Evolutionary conservation across 2,329 filamentous ascomycete genomes (phyloP).

Genomic region (Hypoxylon sp.): DNA sequence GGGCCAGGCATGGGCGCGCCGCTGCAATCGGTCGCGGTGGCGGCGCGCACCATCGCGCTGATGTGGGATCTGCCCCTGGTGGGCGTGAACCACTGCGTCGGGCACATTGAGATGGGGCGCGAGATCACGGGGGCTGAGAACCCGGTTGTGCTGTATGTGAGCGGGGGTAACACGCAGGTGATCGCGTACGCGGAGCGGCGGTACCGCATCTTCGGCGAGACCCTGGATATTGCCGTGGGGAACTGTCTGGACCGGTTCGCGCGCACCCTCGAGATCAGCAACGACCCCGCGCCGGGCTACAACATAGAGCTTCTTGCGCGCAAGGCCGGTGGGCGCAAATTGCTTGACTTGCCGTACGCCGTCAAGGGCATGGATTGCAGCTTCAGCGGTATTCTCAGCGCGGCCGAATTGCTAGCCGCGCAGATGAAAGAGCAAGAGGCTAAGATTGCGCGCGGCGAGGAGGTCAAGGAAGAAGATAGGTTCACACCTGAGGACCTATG

Average conservation of each 20-base stretch:
- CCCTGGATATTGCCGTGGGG: conserved; percentile 95
- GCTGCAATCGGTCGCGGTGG: conserved; percentile 86
- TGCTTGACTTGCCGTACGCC: conserved; percentile 92
- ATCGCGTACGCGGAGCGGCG: conserved; percentile 95
- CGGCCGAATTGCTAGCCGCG: conserved; percentile 82
- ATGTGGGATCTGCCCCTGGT: conserved; percentile 92
- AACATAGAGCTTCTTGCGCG: conserved; percentile 96
- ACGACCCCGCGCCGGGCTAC: conserved; percentile 96
- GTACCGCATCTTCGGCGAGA: conserved; percentile 98
- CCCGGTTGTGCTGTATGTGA: conserved; percentile 95
- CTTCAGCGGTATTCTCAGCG: conserved; percentile 91
- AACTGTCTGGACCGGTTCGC: conserved; percentile 98
- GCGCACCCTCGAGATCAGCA: conserved; percentile 88
- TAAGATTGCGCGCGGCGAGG: conserved; percentile 43
- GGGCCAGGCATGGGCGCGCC: conserved; percentile 98
- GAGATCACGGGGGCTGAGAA: conserved; percentile 91
- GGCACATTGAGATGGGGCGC: conserved; percentile 98
- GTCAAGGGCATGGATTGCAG: conserved; percentile 99
- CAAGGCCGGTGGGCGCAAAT: conserved; percentile 73
- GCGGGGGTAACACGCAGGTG: conserved; percentile 96
- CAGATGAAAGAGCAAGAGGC: conserved; percentile 66
- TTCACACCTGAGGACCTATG: conserved; percentile 89
- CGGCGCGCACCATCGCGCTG: conserved; percentile 82
- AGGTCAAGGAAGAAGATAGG: conserved; percentile 56
- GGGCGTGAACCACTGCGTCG: conserved; percentile 97